Evolutionary conservation across 306 rosid species (phyloP), one percentile per base, ranked within the genome.

Genomic region (Urtica urens): DNA sequence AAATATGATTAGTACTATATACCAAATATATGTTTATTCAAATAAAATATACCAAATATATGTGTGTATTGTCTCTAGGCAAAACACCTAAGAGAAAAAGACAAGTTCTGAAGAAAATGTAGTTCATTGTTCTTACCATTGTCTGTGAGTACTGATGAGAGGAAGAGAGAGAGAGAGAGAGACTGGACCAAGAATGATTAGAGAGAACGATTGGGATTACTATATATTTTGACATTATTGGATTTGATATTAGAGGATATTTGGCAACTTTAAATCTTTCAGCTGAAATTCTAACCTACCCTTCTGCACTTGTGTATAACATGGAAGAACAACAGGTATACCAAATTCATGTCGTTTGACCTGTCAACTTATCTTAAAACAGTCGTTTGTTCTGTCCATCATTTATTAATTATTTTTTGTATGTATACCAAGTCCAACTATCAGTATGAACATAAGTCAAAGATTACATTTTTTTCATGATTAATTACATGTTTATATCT

Each of bases 91-190:
- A n/a, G n/a, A n/a, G n/a, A n/a, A n/a, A n/a, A n/a, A n/a, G n/a
- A n/a, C n/a, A n/a, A n/a, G n/a, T n/a, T n/a, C n/a, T n/a, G n/a
- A n/a, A n/a, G n/a, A n/a, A n/a, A n/a, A n/a, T n/a, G n/a, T n/a
- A n/a, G n/a, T n/a, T n/a, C n/a, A n/a, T n/a, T n/a, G n/a, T 29
- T 7, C 76, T 33, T 70, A 73, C 88, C 88, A 80, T 80, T 65
- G 57, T 14, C 23, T 27, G 25, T 20, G 30, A 16, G n/a, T 53
- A 53, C 45, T 14, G 42, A 26, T 10, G 23, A 31, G 55, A 30
- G 55, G 53, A 16, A 33, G 41, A 42, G 57, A 27, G 57, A 33
- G 50, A 9, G 34, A 41, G 47, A 41, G 7, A 34, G 39, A 34
- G 39, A 41, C 2, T 22, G 49, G 25, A 59, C 44, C 7, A 26